These are phyloP conservation scores for Turritis glabra DNA, from an alignment of 345 rosid species.

Conservation along the genomic window DNA sequence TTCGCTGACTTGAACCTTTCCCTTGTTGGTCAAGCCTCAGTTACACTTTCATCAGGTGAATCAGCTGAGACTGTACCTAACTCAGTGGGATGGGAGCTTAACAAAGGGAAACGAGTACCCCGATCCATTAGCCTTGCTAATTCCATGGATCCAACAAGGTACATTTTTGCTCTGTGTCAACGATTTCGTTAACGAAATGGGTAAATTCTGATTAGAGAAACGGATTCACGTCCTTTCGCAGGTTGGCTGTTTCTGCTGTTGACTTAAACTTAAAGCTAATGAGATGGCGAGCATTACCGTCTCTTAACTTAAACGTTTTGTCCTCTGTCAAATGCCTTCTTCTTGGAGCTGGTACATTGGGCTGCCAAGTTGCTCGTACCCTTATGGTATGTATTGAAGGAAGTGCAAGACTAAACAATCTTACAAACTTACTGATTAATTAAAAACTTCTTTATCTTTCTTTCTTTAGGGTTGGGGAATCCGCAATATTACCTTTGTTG, in stretches of 20 bases:
- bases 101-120: constrained; percentile 57
- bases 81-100: constrained; percentile 92
- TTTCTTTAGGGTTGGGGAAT: constrained; percentile 85
- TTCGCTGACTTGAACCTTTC: constrained; percentile 80
- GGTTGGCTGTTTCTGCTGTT: constrained; percentile 89
- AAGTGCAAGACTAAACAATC: neutral
- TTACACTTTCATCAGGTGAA: constrained; percentile 68
- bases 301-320: constrained; percentile 68
- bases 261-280: constrained; percentile 94
- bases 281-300: constrained; percentile 97
- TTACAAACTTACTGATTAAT: constrained; percentile 9
- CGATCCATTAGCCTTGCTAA: constrained; percentile 81
- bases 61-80: constrained; percentile 52
- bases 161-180: constrained; percentile 14
- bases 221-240: constrained; percentile 32
- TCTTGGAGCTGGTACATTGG: constrained; percentile 95
- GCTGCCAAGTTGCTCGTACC: constrained; percentile 96
- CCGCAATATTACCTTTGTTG: constrained; percentile 82
- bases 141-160: constrained; percentile 94
- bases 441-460: constrained; percentile 16
- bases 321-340: constrained; percentile 89
- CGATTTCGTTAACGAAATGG: constrained; percentile 2
- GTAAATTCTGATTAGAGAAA: constrained; percentile 18
- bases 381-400: constrained; percentile 64
- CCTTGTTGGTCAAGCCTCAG: constrained; percentile 75